Conservation (phyloP, 352 stramenopile species). For the Globisporangium iwayamae region DNA sequence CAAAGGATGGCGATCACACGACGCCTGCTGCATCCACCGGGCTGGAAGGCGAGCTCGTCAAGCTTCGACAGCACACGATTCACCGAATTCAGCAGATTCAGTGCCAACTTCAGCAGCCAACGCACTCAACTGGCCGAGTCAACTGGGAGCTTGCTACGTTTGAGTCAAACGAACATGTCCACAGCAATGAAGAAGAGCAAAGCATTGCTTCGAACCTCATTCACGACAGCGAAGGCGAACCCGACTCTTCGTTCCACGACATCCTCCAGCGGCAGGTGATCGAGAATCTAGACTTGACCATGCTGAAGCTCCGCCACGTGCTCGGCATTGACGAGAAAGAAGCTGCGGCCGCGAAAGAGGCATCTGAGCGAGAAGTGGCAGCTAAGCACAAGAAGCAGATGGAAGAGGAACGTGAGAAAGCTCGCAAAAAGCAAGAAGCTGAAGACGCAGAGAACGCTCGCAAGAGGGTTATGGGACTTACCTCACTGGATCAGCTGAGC, state of each 20-base stretch:
- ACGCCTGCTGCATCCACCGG: no score
- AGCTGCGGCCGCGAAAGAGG: conserved; percentile 22
- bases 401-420: conserved; percentile 20
- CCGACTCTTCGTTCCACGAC: conserved; percentile 21
- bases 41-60: conserved; percentile 11
- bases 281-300: conserved; percentile 62
- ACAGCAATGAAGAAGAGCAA: neutral
- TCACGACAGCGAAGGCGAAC: neutral
- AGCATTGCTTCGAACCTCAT: neutral
- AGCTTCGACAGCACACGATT: conserved; percentile 19
- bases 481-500: conserved; percentile 40
- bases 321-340: conserved; percentile 51
- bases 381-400: conserved; percentile 14
- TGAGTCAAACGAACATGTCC: neutral
- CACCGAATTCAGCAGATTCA: conserved; percentile 36
- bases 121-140: neutral
- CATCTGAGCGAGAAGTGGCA: neutral
- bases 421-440: conserved; percentile 21
- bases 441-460: conserved; percentile 35
- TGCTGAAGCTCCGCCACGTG: conserved; percentile 55
- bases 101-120: conserved; percentile 10
- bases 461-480: conserved; percentile 48
- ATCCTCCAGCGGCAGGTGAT: conserved; percentile 45
- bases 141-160: conserved; percentile 31
- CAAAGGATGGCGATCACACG: neutral